Percentiles rank a stretch among this genome's conserved stretches.
These are phyloP conservation scores for Erodium trifolium DNA, from an alignment of 441 rosid genomes.

Conservation along the genomic window DNA sequence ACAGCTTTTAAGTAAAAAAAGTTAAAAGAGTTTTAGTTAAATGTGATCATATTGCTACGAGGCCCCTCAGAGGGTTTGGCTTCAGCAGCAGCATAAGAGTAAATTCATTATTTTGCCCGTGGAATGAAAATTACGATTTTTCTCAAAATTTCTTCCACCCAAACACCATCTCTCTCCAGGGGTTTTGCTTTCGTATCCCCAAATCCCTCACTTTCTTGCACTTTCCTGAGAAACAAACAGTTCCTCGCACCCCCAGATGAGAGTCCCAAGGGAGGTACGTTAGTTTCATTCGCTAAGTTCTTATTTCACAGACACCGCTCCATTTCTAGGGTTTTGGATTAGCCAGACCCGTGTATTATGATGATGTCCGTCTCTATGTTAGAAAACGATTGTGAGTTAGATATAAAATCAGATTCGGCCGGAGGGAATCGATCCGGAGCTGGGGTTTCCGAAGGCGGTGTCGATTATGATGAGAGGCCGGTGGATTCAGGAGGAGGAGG, in stretches of 20 bases:
- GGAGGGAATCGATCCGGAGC: conserved; percentile 22
- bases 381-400: conserved; percentile 27
- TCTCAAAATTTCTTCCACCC: conserved; percentile 26
- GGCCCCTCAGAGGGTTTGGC: no score
- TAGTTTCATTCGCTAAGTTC: neutral
- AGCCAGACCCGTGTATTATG: neutral
- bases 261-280: conserved; percentile 22
- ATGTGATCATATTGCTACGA: no score
- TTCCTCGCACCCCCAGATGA: neutral
- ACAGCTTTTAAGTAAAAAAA: no score
- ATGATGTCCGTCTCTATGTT: conserved; percentile 22
- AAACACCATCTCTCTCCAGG: conserved; percentile 8
- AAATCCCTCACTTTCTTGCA: neutral
- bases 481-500: conserved; percentile 10
- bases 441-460: conserved; percentile 22
- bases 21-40: no score
- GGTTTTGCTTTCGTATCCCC: neutral
- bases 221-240: conserved; percentile 9
- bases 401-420: conserved; percentile 19
- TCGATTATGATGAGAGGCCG: conserved; percentile 2
- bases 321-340: conserved; percentile 22
- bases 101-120: neutral
- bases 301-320: conserved; percentile 8
- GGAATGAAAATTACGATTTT: conserved; percentile 2
- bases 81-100: no score